phyloP scores from a whole-genome alignment of 257 asterid genomes.

The Gardenia jasminoides region DNA sequence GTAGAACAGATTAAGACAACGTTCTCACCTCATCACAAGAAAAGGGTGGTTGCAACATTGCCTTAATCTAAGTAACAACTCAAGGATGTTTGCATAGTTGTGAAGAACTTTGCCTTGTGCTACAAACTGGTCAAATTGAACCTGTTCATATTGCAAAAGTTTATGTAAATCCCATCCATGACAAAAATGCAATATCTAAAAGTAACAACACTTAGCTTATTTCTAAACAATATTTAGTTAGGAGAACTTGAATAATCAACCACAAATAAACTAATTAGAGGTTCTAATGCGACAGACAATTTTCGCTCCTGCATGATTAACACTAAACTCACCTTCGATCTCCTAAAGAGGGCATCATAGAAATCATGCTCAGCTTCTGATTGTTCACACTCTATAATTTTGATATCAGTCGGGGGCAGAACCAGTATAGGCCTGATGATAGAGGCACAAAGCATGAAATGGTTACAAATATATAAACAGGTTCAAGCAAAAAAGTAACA shows the following conservation, averaged over 20 bases:
- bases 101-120: conserved; percentile 92
- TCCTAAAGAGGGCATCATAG: conserved; percentile 74
- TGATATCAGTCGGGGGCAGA: conserved; percentile 81
- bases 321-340: conserved; percentile 59
- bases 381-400: conserved; percentile 61
- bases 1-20: not conserved
- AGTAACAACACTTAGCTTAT: no score
- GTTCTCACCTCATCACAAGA: conserved; percentile 74
- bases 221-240: not conserved
- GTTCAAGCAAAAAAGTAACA: not conserved
- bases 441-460: conserved; percentile 1
- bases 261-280: not conserved
- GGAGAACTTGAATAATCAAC: not conserved
- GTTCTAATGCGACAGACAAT: not conserved
- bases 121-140: conserved; percentile 74
- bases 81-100: conserved; percentile 82
- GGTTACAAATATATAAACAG: not conserved
- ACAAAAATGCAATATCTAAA: not conserved
- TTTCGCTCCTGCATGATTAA: not conserved
- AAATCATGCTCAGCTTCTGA: conserved; percentile 73
- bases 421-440: conserved; percentile 69
- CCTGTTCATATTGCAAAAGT: conserved; percentile 42
- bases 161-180: not conserved
- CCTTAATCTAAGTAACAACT: conserved; percentile 75
- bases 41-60: conserved; percentile 93